Evolutionary conservation across 148 eudicot genomes (phyloP).

Genomic region (Fagopyrum tataricum): DNA sequence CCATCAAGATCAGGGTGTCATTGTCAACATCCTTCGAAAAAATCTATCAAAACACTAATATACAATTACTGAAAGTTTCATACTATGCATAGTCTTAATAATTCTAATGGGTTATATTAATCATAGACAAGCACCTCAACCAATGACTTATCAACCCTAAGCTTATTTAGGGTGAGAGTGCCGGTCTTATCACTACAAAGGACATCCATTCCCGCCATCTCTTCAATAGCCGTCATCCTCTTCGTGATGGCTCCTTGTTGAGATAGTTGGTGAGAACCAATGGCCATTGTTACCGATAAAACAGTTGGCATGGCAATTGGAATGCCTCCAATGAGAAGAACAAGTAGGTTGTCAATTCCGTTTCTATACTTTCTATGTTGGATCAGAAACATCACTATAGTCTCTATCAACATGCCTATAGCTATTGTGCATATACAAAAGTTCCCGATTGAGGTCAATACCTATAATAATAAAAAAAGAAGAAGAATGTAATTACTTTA

Average conservation of each 20-base stretch:
- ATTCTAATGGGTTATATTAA: background rate
- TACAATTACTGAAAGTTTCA: background rate
- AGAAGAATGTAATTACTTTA: background rate
- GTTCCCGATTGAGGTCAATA: constrained; percentile 68
- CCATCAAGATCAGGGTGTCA: constrained; percentile 42
- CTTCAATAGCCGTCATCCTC: constrained; percentile 89
- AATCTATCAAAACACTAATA: constrained; percentile 16
- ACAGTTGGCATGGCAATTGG: constrained; percentile 89
- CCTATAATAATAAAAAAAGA: too few relatives aligned
- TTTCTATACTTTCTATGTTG: constrained; percentile 53
- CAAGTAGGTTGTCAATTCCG: constrained; percentile 72
- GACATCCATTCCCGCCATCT: constrained; percentile 93
- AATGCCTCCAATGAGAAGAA: constrained; percentile 83
- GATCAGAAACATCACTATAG: constrained; percentile 63
- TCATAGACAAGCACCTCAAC: constrained; percentile 36
- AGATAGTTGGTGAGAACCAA: constrained; percentile 65
- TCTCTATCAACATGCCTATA: constrained; percentile 52
- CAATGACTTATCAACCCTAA: constrained; percentile 58
- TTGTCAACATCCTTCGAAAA: constrained; percentile 36
- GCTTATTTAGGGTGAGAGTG: constrained; percentile 76
- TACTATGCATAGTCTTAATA: too few relatives aligned
- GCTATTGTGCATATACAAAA: constrained; percentile 69
- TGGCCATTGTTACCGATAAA: constrained; percentile 82
- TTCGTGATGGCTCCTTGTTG: constrained; percentile 83
- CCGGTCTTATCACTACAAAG: constrained; percentile 88